Evolutionary conservation across 169 alveolate species (phyloP), one percentile per base, ranked within the genome.

Genomic region (Babesia gibsoni): DNA sequence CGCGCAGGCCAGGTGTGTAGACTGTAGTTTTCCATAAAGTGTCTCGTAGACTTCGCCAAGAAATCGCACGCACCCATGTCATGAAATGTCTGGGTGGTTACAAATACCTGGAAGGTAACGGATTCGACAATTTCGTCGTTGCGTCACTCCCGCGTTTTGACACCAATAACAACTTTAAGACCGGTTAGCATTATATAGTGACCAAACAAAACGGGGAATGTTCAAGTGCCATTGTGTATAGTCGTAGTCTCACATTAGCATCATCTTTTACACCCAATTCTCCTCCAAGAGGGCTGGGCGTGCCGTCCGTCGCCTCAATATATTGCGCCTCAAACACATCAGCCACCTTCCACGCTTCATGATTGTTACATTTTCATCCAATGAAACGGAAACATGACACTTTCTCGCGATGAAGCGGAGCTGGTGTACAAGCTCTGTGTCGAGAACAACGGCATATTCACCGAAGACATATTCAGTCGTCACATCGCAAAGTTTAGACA

Each of bases 21-120:
- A 27, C 23, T 12, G 22, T 16, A 5, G 32, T 45, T 41, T 45
- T 16, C 18, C 29, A 41, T 25, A 9, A 9, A 35, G 3, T 58
- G 20, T 33, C 16, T 16, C 29, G 30, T 27, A 77, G 86, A 33
- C 46, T 77, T 2, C 61, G 73, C 16, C 80, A 77, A 49, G 75
- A 77, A 49, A 32, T 77, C 35, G 67, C 80, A n/a, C 70, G 56
- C 45, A 63, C 82, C 1, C 77, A 77, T 27, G 86, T 77, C 12
- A 66, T 77, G 86, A 67, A 79, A 45, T 53, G 88, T 30, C 58
- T 79, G 29, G 88, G 88, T 5, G 88, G 88, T 0, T 79, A 45
- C 49, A 79, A 79, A 37, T 69, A 58, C 52, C 36, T 79, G 12
- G 83, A 70, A 41, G 67, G 64, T 1, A 79, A 79, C 37, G 41